Percentiles rank a stretch among this genome's conserved stretches.
These are phyloP conservation scores for Phytophthora macrochlamydospora DNA, from an alignment of 352 stramenopile genomes.

Conservation along the genomic window DNA sequence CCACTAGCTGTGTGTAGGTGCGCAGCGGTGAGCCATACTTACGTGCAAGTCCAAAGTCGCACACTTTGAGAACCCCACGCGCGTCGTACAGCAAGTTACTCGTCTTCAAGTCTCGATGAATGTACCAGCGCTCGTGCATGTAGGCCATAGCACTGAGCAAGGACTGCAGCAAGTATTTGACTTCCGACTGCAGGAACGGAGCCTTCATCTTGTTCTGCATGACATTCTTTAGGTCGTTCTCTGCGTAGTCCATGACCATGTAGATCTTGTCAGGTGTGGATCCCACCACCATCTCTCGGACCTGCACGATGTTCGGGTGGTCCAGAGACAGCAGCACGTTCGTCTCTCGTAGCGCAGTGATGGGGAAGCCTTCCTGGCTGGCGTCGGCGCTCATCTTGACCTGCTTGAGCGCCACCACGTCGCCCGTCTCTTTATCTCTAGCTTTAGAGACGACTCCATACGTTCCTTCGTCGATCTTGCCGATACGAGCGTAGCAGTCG, in stretches of 20 bases:
- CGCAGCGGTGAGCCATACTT: slow-evolving; percentile 83
- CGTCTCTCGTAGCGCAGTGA: slow-evolving; percentile 86
- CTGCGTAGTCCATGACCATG: slow-evolving; percentile 92
- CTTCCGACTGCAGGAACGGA: slow-evolving; percentile 87
- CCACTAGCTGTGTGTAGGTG: slow-evolving; percentile 91
- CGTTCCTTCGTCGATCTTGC: slow-evolving; percentile 95
- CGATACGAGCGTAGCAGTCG: slow-evolving; percentile 94
- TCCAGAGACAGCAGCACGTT: slow-evolving; percentile 84
- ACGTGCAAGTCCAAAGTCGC: slow-evolving; percentile 85
- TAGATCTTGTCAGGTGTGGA: slow-evolving; percentile 90
- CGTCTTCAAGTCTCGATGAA: slow-evolving; percentile 99
- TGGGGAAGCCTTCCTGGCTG: slow-evolving; percentile 84
- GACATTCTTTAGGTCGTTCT: slow-evolving; percentile 87
- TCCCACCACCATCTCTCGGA: slow-evolving; percentile 90
- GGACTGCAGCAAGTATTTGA: slow-evolving; percentile 95
- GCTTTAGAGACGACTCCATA: slow-evolving; percentile 98
- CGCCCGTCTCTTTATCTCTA: slow-evolving; percentile 84
- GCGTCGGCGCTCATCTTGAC: slow-evolving; percentile 81
- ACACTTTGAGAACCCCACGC: slow-evolving; percentile 76
- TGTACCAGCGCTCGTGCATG: slow-evolving; percentile 93
- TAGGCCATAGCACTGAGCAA: slow-evolving; percentile 88
- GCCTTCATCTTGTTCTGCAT: slow-evolving; percentile 87
- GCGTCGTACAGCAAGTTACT: slow-evolving; percentile 96
- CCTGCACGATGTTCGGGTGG: slow-evolving; percentile 88
- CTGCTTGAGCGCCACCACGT: slow-evolving; percentile 95